phyloP scores from a whole-genome alignment of 192 early-diverging fungal genomes.

The Coemansia javaensis region DNA sequence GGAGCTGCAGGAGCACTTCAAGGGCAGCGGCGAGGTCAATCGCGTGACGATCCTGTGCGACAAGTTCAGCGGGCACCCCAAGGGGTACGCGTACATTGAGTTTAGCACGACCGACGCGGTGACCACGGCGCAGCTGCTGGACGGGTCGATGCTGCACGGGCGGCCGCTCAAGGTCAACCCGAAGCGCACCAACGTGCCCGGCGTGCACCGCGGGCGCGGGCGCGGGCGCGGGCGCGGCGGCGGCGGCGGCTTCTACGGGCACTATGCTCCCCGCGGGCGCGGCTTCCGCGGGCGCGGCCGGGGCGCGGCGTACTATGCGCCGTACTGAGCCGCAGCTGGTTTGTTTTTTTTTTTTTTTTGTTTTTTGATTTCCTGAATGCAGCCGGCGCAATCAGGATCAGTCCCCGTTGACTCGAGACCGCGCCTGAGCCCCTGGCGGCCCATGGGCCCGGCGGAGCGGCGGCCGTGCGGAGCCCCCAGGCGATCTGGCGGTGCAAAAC shows the following conservation, averaged over 20 bases:
- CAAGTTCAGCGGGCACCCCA: conserved; percentile 87
- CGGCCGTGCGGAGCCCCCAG: no score
- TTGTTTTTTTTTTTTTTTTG: neutral
- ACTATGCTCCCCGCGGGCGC: conserved; percentile 46
- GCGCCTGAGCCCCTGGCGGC: no score
- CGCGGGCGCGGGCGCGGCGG: conserved; percentile 59
- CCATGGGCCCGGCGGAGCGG: no score
- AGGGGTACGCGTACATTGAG: conserved; percentile 94
- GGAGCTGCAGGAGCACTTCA: conserved; percentile 91
- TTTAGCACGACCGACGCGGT: conserved; percentile 83
- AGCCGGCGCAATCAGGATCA: no score
- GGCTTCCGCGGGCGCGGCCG: conserved; percentile 46
- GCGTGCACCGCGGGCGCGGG: conserved; percentile 77
- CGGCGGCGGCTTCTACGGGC: conserved; percentile 53
- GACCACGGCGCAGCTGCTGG: conserved; percentile 75
- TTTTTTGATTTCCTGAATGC: neutral
- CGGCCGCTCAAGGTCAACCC: conserved; percentile 77
- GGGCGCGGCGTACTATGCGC: conserved; percentile 26
- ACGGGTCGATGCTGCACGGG: conserved; percentile 87
- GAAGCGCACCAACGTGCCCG: conserved; percentile 94
- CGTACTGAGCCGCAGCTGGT: conserved; percentile 11
- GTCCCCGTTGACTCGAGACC: no score
- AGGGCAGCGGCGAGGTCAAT: conserved; percentile 93
- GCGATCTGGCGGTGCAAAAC: no score
- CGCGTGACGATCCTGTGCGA: conserved; percentile 94